Conservation (phyloP, 305 asterid species). For the Fraxinus greggii region DNA sequence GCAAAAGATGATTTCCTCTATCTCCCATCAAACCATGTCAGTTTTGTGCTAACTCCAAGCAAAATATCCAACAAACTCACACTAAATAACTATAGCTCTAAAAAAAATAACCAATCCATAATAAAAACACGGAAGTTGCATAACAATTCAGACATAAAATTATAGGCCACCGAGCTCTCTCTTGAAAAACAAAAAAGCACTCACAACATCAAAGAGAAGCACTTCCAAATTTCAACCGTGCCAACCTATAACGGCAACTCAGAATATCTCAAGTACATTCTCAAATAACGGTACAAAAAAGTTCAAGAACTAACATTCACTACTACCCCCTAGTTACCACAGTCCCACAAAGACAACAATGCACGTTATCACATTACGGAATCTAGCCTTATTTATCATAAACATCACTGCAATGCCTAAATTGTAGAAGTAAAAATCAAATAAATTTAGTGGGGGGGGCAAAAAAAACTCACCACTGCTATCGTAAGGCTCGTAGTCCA, state of each 20-base stretch:
- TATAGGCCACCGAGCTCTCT: background rate
- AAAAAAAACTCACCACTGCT: background rate
- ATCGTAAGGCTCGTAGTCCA: background rate
- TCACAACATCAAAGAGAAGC: background rate
- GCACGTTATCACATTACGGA: background rate
- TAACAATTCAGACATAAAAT: background rate
- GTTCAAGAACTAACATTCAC: background rate
- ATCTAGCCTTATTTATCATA: background rate
- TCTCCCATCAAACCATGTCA: background rate
- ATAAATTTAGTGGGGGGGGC: too few species aligned
- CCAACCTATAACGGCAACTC: background rate
- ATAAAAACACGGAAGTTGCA: background rate
- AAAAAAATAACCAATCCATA: background rate
- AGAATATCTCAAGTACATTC: background rate
- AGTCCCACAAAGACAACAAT: background rate
- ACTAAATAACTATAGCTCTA: background rate
- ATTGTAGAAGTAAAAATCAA: background rate
- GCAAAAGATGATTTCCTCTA: background rate
- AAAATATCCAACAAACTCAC: background rate
- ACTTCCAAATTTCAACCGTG: background rate
- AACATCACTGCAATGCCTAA: background rate
- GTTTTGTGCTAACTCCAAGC: background rate
- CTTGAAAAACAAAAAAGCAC: background rate
- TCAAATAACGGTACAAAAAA: background rate
- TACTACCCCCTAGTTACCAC: background rate